phyloP scores from a whole-genome alignment of 2,329 filamentous ascomycete species.

The Colletotrichum truncatum region DNA sequence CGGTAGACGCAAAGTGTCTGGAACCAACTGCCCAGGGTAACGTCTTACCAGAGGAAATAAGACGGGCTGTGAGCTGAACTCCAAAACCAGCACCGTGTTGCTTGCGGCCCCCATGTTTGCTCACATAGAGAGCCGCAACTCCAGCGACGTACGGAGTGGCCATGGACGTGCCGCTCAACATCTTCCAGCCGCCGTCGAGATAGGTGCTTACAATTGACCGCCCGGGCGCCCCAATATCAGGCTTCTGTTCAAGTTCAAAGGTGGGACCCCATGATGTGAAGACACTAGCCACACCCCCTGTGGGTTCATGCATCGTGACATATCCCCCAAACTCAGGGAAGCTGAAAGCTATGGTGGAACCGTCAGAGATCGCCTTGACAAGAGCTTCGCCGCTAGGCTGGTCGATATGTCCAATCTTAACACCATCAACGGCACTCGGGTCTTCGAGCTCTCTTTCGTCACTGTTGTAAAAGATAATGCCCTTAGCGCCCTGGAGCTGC shows the following conservation, averaged over 20 bases:
- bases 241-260: constrained; percentile 48
- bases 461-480: too few species aligned
- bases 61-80: constrained; percentile 41
- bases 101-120: constrained; percentile 50
- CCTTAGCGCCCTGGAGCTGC: too few species aligned
- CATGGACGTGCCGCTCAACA: constrained; percentile 58
- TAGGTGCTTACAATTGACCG: constrained; percentile 53
- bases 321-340: too few species aligned
- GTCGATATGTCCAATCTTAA: too few species aligned
- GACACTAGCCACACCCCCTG: constrained; percentile 42
- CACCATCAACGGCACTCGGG: too few species aligned
- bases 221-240: constrained; percentile 48
- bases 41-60: constrained; percentile 40
- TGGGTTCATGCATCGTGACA: constrained; percentile 26
- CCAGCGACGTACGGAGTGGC: constrained; percentile 53
- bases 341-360: too few species aligned
- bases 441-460: too few species aligned
- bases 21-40: constrained; percentile 34
- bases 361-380: too few species aligned
- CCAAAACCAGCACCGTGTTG: constrained; percentile 38
- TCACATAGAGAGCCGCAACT: constrained; percentile 42
- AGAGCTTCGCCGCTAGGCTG: too few species aligned
- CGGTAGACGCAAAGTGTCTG: constrained; percentile 40
- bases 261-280: constrained; percentile 51
- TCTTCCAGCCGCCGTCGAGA: constrained; percentile 41